Base-by-base conservation (phyloP, 768 basidiomycete species). In the Phylloporus sp. region DNA sequence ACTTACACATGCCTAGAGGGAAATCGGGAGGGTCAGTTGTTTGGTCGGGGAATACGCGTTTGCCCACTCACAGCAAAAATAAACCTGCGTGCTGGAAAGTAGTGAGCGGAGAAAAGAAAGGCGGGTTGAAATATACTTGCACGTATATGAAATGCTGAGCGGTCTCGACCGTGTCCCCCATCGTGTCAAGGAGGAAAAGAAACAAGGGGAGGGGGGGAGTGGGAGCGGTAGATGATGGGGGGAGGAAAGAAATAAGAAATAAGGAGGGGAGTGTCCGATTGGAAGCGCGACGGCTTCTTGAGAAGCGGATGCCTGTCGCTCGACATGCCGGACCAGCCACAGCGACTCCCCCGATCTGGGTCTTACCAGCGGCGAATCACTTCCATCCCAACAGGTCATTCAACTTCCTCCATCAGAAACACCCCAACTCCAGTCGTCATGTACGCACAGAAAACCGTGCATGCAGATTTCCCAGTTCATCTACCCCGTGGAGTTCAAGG, bases 71-170 rank as follows among this genome's bases (percentile, higher is more conserved):
- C 87, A 84, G 73, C 86, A 89, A 68, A 90, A 89, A 72, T 87
- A 86, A 64, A 88, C 77, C 70, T 90, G 86, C 29, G 76, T 74
- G 42, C 74, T 76, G 43, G 22, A 38, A 46, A 9, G 31, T 26
- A 36, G 46, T 65, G 38, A 57, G 62, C 17, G 31, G 37, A 26
- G 35, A 11, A 11, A 32, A 9, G 23, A 35, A 35, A 24, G 27
- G 42, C 29, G 28, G 2, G 17, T 22, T 37, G 36, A 21, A 33
- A 49, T 36, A 22, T 13, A 70, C 76, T 46, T 61, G 73, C 75
- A 86, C 80, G 69, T 83, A 86, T 66, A 89, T 86, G 65, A 87
- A 87, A 64, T 86, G 77, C 56, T 82, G 77, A 48, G 84, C 81
- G 33, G 79, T 79, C 54, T 74, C 73, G 46, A 74, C 65, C 38